Percentiles rank a stretch among this genome's conserved stretches.
phyloP scores from a whole-genome alignment of 257 asterid genomes.

The Perilla frutescens region DNA sequence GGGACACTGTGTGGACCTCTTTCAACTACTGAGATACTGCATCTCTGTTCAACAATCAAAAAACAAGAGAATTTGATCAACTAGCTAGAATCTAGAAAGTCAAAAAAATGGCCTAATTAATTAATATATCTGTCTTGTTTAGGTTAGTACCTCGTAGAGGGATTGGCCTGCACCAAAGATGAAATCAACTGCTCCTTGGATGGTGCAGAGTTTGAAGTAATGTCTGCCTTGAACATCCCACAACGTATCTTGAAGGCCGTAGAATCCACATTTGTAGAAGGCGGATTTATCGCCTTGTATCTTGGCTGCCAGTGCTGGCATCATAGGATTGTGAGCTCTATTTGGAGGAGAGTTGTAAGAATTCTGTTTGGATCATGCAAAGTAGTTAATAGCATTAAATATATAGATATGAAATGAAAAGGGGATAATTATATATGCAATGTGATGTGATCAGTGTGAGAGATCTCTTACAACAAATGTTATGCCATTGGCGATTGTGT shows the following conservation, averaged over 20 bases:
- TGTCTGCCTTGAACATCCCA: slow-evolving; percentile 88
- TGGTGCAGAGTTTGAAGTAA: slow-evolving; percentile 65
- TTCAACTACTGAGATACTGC: slow-evolving; percentile 56
- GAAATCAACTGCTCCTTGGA: slow-evolving; percentile 82
- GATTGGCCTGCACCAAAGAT: slow-evolving; percentile 91
- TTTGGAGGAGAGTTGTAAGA: slow-evolving; percentile 61
- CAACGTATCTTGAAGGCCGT: slow-evolving; percentile 81
- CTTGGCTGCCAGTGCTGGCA: slow-evolving; percentile 63
- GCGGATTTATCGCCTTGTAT: slow-evolving; percentile 70
- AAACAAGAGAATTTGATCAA: background rate
- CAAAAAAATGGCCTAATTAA: background rate
- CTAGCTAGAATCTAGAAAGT: background rate
- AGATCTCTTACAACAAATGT: slow-evolving; percentile 55
- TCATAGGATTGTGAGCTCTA: slow-evolving; percentile 37
- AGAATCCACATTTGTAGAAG: slow-evolving; percentile 60
- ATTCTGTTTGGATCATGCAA: slow-evolving; percentile 47
- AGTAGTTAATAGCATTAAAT: background rate
- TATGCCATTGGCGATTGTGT: slow-evolving; percentile 57
- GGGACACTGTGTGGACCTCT: slow-evolving; percentile 37
- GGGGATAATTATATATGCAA: too few species aligned
- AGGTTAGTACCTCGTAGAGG: slow-evolving; percentile 62
- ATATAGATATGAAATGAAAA: background rate
- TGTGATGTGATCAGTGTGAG: too few species aligned
- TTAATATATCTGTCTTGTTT: background rate
- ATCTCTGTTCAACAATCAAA: slow-evolving; percentile 43